Percentiles rank a stretch among this genome's conserved stretches.
These are phyloP conservation scores for Pneumocystis oryctolagi DNA, from an alignment of 1,139 yeast species.

Conservation along the genomic window DNA sequence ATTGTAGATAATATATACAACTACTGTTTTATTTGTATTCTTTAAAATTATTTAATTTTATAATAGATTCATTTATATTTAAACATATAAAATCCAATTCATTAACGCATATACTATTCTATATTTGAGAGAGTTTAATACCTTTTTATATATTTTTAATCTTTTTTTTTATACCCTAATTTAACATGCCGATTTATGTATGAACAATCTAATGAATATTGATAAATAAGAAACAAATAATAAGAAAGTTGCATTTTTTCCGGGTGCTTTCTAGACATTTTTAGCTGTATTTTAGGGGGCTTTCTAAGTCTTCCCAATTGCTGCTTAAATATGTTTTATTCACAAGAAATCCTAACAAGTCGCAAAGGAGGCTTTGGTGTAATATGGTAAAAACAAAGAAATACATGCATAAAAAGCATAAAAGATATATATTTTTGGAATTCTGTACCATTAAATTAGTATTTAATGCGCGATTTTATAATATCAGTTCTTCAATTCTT, in stretches of 20 bases:
- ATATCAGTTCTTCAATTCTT: not conserved
- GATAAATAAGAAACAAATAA: too few species aligned
- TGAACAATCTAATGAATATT: too few species aligned
- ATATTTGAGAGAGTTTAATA: too few species aligned
- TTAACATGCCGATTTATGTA: too few species aligned
- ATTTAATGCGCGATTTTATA: not conserved
- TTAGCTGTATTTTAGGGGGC: not conserved
- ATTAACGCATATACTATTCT: not conserved
- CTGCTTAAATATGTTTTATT: slow-evolving; percentile 9
- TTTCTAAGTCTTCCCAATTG: not conserved
- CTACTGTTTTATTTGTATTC: too few species aligned
- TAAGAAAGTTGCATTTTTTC: too few species aligned
- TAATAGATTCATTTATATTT: too few species aligned
- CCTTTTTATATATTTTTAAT: not conserved
- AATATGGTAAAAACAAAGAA: slow-evolving; percentile 4
- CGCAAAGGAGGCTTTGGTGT: slow-evolving; percentile 12
- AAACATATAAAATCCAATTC: not conserved
- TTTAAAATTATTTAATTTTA: too few species aligned
- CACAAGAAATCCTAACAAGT: slow-evolving; percentile 11
- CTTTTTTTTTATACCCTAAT: too few species aligned
- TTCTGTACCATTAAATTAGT: too few species aligned
- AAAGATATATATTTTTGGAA: not conserved
- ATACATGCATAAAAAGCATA: not conserved
- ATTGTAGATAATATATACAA: not conserved
- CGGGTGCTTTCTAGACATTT: too few species aligned